These are phyloP conservation scores for Phytophthora nicotianae DNA, from an alignment of 352 stramenopile genomes.

Conservation along the genomic window DNA sequence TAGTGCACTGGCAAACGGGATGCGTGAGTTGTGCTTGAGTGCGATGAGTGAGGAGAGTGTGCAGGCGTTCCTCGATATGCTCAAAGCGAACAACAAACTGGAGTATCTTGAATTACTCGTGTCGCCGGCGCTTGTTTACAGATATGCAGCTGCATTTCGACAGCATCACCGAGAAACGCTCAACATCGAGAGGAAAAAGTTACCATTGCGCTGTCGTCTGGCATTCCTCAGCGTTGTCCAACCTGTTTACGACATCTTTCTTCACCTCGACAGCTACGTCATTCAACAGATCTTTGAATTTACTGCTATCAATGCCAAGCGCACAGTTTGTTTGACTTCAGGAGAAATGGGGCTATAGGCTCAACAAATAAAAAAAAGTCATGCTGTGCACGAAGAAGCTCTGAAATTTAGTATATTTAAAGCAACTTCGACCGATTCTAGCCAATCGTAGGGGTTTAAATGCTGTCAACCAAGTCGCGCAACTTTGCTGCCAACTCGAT, in stretches of 20 bases:
- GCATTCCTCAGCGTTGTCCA: conserved; percentile 35
- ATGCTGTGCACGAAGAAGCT: too few species aligned
- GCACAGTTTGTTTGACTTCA: conserved; percentile 31
- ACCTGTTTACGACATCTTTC: conserved; percentile 10
- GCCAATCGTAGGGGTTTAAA: too few species aligned
- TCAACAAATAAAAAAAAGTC: neutral
- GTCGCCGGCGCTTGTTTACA: conserved; percentile 23
- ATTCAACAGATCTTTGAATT: conserved; percentile 31
- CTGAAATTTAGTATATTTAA: too few species aligned
- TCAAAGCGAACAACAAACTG: conserved; percentile 36
- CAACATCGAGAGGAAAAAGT: conserved; percentile 36
- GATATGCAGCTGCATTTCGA: conserved; percentile 26
- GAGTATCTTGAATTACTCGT: conserved; percentile 36
- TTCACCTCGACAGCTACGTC: conserved; percentile 31
- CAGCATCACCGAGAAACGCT: conserved; percentile 31
- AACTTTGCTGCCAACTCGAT: too few species aligned
- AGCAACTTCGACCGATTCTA: too few species aligned
- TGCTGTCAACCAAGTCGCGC: too few species aligned
- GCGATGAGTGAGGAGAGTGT: conserved; percentile 29
- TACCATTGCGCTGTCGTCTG: conserved; percentile 25
- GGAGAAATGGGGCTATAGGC: conserved; percentile 5
- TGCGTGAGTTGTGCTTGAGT: conserved; percentile 36
- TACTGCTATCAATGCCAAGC: conserved; percentile 29
- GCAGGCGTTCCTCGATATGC: conserved; percentile 22
- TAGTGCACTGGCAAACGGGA: conserved; percentile 13